A percentile compares a stretch with the other conserved stretches of the same genome.
Evolutionary conservation across 495 filamentous ascomycete genomes (phyloP).

Genomic region (Aspergillus indologenus): DNA sequence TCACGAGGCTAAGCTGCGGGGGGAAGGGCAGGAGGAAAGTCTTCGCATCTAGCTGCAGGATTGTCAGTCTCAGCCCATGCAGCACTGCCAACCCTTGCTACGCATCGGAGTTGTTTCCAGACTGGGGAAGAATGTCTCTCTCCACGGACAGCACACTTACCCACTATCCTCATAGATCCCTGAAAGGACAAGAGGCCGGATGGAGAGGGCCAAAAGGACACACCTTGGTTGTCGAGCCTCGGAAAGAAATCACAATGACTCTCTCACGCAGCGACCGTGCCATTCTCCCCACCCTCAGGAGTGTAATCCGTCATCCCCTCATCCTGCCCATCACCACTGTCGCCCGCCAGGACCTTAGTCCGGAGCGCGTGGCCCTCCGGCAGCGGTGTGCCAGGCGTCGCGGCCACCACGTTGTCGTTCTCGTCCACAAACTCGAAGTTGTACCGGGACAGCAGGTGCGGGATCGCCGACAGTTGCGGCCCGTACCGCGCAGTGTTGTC

Average conservation of each 20-base stretch:
- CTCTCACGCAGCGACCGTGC: constrained; percentile 1
- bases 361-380: constrained; percentile 50
- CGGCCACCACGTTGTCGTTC: constrained; percentile 78
- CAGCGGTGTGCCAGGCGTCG: constrained; percentile 66
- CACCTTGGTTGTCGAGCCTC: neutral
- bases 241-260: neutral
- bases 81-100: neutral
- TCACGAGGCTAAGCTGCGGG: neutral
- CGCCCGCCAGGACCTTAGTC: constrained; percentile 74
- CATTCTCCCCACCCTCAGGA: constrained; percentile 27
- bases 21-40: neutral
- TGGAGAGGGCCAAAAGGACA: neutral
- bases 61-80: neutral
- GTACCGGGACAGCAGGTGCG: constrained; percentile 87
- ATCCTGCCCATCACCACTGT: constrained; percentile 46
- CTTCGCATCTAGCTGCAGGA: neutral
- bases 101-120: neutral
- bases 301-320: constrained; percentile 41
- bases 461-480: constrained; percentile 92
- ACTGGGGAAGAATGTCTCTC: neutral
- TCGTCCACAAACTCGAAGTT: constrained; percentile 99
- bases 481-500: constrained; percentile 95
- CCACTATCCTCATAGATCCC: neutral
- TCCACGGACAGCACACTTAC: neutral
- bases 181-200: neutral